Evolutionary conservation across 139 green algal species (phyloP), one percentile per base, ranked within the genome.

Genomic region (Picochlorum sp.): DNA sequence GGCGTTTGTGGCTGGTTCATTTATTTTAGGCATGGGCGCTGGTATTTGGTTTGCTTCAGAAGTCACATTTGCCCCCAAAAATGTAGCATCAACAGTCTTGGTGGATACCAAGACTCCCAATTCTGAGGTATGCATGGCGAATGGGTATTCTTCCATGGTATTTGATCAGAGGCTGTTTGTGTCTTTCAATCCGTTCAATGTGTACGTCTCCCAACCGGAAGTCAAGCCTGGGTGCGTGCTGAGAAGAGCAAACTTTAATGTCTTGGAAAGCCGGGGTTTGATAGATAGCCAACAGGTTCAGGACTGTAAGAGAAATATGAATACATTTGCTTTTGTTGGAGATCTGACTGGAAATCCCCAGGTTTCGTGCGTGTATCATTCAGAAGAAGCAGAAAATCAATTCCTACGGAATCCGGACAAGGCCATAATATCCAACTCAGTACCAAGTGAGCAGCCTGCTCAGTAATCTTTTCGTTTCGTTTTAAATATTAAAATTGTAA

Each of bases 321-420:
- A 98, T 81, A 99, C 94, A 2, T 99, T 99, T 81, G 94, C 90
- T 0, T 99, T 93, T 76, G 94, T 98, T 45, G 94, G 94, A 6
- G 92, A 99, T 73, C 69, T 99, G 41, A 75, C 89, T 15, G 78
- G 86, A 18, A 74, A 76, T 8, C 87, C 87, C 13, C 83, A 96
- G 75, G 84, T 95, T 51, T 88, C 83, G 4, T 99, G 94, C 69
- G 88, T 99, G 49, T 99, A 99, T 69, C 94, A 99, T 73, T 86
- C 63, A 16, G 94, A 99, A 76, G 92, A 95, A 51, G 92, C 86
- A 24, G 89, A 96, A 68, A 96, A 96, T 68, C 67, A 87, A 62
- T 93, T 90, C 62, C 65, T 93, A 41, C 67, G 63, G 21, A 80
- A 92, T 60, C 85, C 86, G 3, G 71, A 66, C 6, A 78, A 74